Percentiles rank a stretch among this genome's conserved stretches.
Evolutionary conservation across 306 rosid genomes (phyloP).

Genomic region (Comarum palustre): DNA sequence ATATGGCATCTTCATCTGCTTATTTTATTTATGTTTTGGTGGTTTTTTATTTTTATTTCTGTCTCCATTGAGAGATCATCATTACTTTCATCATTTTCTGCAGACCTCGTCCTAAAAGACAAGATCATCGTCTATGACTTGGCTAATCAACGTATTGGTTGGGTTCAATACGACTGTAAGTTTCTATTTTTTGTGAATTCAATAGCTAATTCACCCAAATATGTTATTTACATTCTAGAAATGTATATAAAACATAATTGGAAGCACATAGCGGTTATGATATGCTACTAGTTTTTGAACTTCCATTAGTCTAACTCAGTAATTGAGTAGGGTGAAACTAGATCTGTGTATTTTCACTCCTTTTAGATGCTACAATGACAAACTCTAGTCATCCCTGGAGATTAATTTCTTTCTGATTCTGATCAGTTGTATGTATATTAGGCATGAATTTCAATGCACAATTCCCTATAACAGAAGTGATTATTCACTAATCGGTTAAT

Average conservation of each 20-base stretch:
- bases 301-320: background rate
- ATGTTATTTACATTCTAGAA: background rate
- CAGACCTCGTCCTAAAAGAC: conserved; percentile 78
- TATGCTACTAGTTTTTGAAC: background rate
- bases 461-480: background rate
- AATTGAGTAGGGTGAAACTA: background rate
- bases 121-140: conserved; percentile 69
- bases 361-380: background rate
- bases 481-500: background rate
- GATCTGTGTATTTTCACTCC: background rate
- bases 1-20: background rate
- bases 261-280: background rate
- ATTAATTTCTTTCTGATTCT: background rate
- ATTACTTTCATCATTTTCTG: conserved; percentile 8
- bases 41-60: background rate
- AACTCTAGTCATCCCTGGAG: background rate
- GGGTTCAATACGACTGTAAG: conserved; percentile 80
- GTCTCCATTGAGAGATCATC: background rate
- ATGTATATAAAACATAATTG: background rate
- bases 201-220: background rate
- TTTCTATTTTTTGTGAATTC: conserved; percentile 19
- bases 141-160: conserved; percentile 70
- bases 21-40: background rate
- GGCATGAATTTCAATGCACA: background rate
- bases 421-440: background rate